Evolutionary conservation across 805 yeast species (phyloP), one percentile per base, ranked within the genome.

Genomic region (Wickerhamiella allomyrinae): DNA sequence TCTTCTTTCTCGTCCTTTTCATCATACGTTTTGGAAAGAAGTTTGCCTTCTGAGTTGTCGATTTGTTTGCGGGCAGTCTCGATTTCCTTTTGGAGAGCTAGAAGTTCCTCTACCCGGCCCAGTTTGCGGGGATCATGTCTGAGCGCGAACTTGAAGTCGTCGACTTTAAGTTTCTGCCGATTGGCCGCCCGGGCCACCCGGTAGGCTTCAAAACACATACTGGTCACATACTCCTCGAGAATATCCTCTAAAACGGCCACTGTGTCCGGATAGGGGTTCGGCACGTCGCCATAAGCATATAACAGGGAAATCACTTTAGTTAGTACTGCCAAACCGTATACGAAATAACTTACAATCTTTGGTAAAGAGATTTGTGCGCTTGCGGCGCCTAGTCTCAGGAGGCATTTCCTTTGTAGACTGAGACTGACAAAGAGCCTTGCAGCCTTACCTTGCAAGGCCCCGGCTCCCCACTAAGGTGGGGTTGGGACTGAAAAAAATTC

Each of bases 281-380:
- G 60, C 2, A 72, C 77, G 53, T 80, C 89, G 1, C 89, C 89
- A 56, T 70, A 79, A 0, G 86, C 86, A 49, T 74, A 80, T 42
- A 80, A 58, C 39, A 80, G 57, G 0, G 80, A 68, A 48, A 73
- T 70, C 24, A 77, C 62, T 46, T n/a, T 74, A 70, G 37, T 55
- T 58, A 20, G 62, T 52, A 48, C 64, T 8, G 31, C 6, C 17
- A 5, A 66, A 21, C 58, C 51, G 8, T 11, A 17, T 27, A 6
- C n/a, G n/a, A n/a, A n/a, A n/a, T n/a, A n/a, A 44, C 59, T 29
- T 49, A 56, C 61, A 48, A 38, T 59, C 77, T 35, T 65, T 67
- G 5, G 72, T 57, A 51, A 71, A 71, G 11, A 68, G 52, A 47
- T 65, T 66, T 1, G 69, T 57, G 51, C 62, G 61, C 53, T 66